Base-by-base conservation (phyloP, 768 basidiomycete genomes). In the Lactarius pseudohatsudake region DNA sequence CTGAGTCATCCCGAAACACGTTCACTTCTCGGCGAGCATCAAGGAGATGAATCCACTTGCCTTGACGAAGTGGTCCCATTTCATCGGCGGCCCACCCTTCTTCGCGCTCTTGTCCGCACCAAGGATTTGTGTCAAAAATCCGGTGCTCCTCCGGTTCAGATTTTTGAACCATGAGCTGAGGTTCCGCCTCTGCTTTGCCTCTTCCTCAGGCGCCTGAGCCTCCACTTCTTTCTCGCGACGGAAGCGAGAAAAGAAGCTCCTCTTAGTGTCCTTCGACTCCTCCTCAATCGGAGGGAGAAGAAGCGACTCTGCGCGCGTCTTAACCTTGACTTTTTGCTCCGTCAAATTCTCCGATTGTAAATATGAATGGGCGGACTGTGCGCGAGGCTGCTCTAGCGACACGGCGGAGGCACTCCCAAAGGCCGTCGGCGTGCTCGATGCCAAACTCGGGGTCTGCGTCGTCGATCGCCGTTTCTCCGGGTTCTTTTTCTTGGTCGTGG, bases 341-440 rank as follows among this genome's bases (percentile, higher is more conserved):
- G 66, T 76, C 15, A 84, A 69, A 34, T 85, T 79, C 69, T 82
- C 80, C 18, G 78, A 74, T 71, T 87, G 82, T 28, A 91, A 71
- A 75, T 92, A 93, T 15, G 88, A 85, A 68, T 80, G 88, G 28
- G 84, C 84, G 22, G 91, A 92, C 74, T 89, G 88, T 0, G 88
- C 88, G 6, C 81, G 76, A 20, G 82, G 79, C 9, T 84, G 75
- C 9, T 79, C 79, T 65, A 78, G 78, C 38, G 77, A 76, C 13
- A 72, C 70, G 15, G 81, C 78, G 20, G 82, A 82, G 65, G 72
- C 74, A 69, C 66, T 73, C 62, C 68, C 70, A 71, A 60, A 72
- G 10, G 16, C 4, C 67, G 69, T 66, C 32, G 71, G 66, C 38
- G 73, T 65, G 50, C 58, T 56, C 4, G 72, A 65, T 4, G 70